Evolutionary conservation across 768 basidiomycete species (phyloP).

Genomic region (Boletales sp.): DNA sequence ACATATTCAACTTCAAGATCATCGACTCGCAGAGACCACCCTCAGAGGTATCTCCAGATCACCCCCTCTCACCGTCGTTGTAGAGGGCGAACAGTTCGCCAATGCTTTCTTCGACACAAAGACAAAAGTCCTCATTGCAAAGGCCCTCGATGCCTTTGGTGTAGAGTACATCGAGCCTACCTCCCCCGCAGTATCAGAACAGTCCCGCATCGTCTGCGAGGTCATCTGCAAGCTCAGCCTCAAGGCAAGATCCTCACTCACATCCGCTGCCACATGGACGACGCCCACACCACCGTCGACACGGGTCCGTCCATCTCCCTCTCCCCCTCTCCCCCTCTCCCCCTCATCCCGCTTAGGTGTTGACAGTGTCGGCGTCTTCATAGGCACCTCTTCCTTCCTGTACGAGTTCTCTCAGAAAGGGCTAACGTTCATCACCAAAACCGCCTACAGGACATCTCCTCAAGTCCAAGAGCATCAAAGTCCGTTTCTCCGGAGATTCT

Average conservation of each 20-base stretch:
- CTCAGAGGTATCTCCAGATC: conserved; percentile 61
- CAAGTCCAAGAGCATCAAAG: conserved; percentile 99
- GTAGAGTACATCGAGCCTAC: conserved; percentile 99
- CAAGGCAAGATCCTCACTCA: conserved; percentile 95
- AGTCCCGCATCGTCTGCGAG: conserved; percentile 66
- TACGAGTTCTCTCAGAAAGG: conserved; percentile 99
- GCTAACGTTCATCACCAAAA: conserved; percentile 99
- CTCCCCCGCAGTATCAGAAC: conserved; percentile 36
- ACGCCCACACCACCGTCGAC: conserved; percentile 96
- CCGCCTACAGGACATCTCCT: conserved; percentile 97
- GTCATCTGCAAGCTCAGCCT: conserved; percentile 98
- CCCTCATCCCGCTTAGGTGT: conserved; percentile 56
- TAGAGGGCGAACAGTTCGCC: conserved; percentile 99
- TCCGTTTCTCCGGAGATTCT: conserved; percentile 98
- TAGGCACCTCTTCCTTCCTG: conserved; percentile 98
- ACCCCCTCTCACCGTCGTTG: conserved; percentile 19
- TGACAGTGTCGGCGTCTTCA: conserved; percentile 98
- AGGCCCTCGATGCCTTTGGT: conserved; percentile 96
- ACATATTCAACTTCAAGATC: conserved; percentile 89
- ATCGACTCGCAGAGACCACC: conserved; percentile 80
- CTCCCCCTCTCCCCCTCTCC: too few relatives aligned
- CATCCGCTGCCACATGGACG: conserved; percentile 99
- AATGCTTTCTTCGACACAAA: conserved; percentile 99
- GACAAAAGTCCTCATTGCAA: conserved; percentile 98
- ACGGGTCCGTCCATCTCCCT: conserved; percentile 60